phyloP scores from a whole-genome alignment of 257 asterid genomes.

The Cinchona pubescens region DNA sequence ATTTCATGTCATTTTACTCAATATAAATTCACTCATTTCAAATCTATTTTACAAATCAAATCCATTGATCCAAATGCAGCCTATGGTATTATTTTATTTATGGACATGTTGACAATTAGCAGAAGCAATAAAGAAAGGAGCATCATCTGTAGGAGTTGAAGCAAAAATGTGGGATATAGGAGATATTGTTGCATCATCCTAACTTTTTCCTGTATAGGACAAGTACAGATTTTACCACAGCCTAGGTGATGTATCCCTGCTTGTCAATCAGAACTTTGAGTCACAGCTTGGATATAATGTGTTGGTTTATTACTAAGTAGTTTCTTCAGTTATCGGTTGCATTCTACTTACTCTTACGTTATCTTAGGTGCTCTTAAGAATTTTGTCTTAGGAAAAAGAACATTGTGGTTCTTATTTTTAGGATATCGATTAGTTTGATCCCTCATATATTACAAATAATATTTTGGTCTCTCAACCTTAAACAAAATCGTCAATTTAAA shows the following conservation, averaged over 20 bases:
- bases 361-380: neutral
- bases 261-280: neutral
- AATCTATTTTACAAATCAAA: too few species aligned
- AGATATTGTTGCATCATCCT: constrained; percentile 18
- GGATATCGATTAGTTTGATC: too few species aligned
- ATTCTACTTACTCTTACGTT: neutral
- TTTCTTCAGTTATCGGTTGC: neutral
- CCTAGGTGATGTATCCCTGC: neutral
- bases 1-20: too few species aligned
- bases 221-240: neutral
- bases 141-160: constrained; percentile 67
- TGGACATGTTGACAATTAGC: constrained; percentile 85
- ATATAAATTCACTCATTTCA: too few species aligned
- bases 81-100: constrained; percentile 65
- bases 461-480: too few species aligned
- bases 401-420: too few species aligned
- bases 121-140: constrained; percentile 69
- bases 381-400: too few species aligned
- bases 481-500: too few species aligned
- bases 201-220: neutral
- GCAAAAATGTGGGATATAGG: constrained; percentile 75
- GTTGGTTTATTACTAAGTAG: neutral
- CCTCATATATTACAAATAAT: too few species aligned
- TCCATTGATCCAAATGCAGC: too few species aligned
- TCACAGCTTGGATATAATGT: constrained; percentile 2